Conservation (phyloP, 2,329 filamentous ascomycete species). For the Pseudogymnoascus sp. region DNA sequence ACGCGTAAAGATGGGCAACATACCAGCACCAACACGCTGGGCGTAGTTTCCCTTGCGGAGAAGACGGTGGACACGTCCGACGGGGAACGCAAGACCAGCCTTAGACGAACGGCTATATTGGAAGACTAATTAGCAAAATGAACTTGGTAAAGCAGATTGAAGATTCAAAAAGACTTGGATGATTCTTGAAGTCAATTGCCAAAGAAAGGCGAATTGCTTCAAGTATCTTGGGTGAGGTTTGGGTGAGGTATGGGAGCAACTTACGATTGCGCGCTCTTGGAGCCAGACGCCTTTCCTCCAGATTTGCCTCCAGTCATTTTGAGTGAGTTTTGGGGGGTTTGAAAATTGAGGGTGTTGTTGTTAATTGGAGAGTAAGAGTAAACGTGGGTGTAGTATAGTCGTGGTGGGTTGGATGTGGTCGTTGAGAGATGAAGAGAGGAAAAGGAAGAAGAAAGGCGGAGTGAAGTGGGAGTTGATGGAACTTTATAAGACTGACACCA, state of each 20-base stretch:
- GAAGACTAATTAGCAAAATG: conserved; percentile 31
- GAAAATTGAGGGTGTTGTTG: conserved; percentile 22
- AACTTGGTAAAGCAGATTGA: conserved; percentile 19
- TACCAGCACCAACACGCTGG: conserved; percentile 95
- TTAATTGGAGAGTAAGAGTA: conserved; percentile 19
- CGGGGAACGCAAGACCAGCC: conserved; percentile 97
- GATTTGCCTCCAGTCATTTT: conserved; percentile 99
- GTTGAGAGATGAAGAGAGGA: conserved; percentile 13
- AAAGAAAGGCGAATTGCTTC: conserved; percentile 33
- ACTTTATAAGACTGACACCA: conserved; percentile 12
- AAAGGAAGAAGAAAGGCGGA: conserved; percentile 24
- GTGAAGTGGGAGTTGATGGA: conserved; percentile 12
- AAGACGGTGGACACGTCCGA: conserved; percentile 98
- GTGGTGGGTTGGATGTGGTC: conserved; percentile 12
- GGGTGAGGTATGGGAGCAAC: conserved; percentile 33
- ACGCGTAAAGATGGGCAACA: conserved; percentile 23
- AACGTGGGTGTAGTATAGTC: conserved; percentile 15
- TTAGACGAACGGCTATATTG: conserved; percentile 83
- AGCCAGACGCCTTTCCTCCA: conserved; percentile 97
- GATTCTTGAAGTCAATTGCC: conserved; percentile 8
- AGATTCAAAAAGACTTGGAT: conserved; percentile 17
- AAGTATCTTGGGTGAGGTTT: neutral
- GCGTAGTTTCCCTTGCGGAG: conserved; percentile 99
- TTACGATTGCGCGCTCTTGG: conserved; percentile 99
- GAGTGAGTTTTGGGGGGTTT: conserved; percentile 37